A percentile compares a stretch with the other conserved stretches of the same genome.
phyloP scores from a whole-genome alignment of 768 basidiomycete genomes.

The Phaeolepiota aurea region DNA sequence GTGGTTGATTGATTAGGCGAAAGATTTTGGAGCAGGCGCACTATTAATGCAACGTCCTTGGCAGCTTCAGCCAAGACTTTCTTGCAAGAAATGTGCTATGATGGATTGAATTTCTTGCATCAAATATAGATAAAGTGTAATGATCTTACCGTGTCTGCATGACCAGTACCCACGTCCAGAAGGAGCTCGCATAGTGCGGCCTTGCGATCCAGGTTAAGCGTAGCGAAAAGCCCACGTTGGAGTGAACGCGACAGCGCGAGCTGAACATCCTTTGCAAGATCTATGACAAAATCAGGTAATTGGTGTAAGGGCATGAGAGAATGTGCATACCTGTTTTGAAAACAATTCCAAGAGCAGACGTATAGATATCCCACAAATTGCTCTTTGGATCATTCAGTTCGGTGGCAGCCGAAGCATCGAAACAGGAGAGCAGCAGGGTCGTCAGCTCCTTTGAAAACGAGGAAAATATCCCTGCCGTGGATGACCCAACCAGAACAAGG shows the following conservation, averaged over 20 bases:
- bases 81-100: conserved; percentile 38
- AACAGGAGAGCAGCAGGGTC: conserved; percentile 34
- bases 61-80: conserved; percentile 40
- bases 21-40: conserved; percentile 40
- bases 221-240: conserved; percentile 46
- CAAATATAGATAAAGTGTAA: background rate
- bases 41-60: conserved; percentile 41
- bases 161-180: conserved; percentile 41
- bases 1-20: conserved; percentile 34
- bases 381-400: conserved; percentile 36
- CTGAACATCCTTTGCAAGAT: conserved; percentile 27
- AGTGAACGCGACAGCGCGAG: conserved; percentile 34
- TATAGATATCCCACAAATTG: conserved; percentile 43
- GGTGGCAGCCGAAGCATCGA: conserved; percentile 37
- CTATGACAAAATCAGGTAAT: conserved; percentile 18
- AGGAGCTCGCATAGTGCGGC: conserved; percentile 46
- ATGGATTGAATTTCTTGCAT: conserved; percentile 1
- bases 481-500: too few species aligned
- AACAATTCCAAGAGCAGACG: conserved; percentile 30
- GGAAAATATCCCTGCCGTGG: conserved; percentile 12
- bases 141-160: conserved; percentile 38
- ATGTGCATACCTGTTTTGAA: conserved; percentile 36
- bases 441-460: conserved; percentile 25
- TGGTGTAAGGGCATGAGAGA: background rate
- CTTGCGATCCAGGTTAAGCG: conserved; percentile 44